phyloP scores from a whole-genome alignment of 805 yeast genomes.

The Trichomonascus vanleenenianus region DNA sequence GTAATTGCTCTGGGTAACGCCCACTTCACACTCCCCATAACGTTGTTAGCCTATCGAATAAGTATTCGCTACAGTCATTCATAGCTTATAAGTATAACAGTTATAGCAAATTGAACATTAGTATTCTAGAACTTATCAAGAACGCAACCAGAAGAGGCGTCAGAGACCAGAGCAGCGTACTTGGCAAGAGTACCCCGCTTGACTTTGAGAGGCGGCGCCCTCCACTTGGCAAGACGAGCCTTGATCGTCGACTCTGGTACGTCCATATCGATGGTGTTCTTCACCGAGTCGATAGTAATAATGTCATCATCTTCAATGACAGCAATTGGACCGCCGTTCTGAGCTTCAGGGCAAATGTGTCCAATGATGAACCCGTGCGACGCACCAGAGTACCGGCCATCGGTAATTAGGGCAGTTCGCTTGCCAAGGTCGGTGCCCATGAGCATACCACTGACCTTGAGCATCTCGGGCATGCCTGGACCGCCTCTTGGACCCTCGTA shows the following conservation, averaged over 20 bases:
- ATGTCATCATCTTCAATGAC: slow-evolving; percentile 83
- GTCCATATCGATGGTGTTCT: slow-evolving; percentile 72
- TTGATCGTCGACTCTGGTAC: slow-evolving; percentile 64
- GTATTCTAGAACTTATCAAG: slow-evolving; percentile 25
- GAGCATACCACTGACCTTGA: slow-evolving; percentile 88
- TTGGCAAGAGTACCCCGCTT: slow-evolving; percentile 82
- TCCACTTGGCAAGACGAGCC: slow-evolving; percentile 66
- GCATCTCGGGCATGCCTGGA: slow-evolving; percentile 99
- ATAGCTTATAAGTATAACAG: too few species aligned
- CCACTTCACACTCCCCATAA: too few species aligned
- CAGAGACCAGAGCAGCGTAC: slow-evolving; percentile 73
- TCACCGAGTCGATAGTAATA: slow-evolving; percentile 84
- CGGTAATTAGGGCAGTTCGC: slow-evolving; percentile 86
- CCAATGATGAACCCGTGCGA: slow-evolving; percentile 97
- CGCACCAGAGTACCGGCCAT: slow-evolving; percentile 97
- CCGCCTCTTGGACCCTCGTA: slow-evolving; percentile 99
- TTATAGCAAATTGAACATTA: too few species aligned
- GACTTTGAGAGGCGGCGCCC: slow-evolving; percentile 75
- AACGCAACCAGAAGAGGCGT: slow-evolving; percentile 90
- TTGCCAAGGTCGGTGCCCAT: slow-evolving; percentile 94
- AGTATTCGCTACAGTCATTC: too few species aligned
- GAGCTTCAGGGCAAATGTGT: slow-evolving; percentile 95
- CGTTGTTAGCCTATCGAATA: too few species aligned
- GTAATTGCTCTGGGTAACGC: too few species aligned
- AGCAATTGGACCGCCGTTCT: slow-evolving; percentile 95